Conservation (phyloP, 352 stramenopile genomes). For the Aphanomyces stellatus region DNA sequence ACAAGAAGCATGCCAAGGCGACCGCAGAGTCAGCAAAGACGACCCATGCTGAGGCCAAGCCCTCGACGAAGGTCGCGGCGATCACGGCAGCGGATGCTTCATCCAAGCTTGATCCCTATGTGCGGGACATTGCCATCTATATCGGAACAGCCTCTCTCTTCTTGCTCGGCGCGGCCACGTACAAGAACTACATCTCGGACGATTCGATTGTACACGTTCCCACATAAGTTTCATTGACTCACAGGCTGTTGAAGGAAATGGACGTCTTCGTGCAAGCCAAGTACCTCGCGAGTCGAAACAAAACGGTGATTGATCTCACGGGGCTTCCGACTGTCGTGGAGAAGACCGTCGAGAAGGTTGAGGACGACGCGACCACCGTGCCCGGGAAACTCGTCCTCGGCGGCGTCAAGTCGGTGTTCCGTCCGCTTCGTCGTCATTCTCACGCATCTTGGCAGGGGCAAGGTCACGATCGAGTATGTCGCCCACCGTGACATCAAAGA, state of each 20-base stretch:
- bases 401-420: not conserved
- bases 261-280: slow-evolving; percentile 15
- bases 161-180: not conserved
- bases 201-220: not conserved
- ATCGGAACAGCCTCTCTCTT: not conserved
- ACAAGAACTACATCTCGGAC: slow-evolving; percentile 16
- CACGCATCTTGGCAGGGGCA: not conserved
- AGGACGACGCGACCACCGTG: not conserved
- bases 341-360: not conserved
- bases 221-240: not conserved
- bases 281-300: slow-evolving; percentile 15
- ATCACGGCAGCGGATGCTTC: not conserved
- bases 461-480: slow-evolving; percentile 1
- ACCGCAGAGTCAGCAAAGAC: not conserved
- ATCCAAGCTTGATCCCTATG: slow-evolving; percentile 3
- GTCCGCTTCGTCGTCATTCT: too few relatives aligned
- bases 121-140: slow-evolving; percentile 18
- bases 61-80: not conserved
- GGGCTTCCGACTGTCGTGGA: slow-evolving; percentile 11
- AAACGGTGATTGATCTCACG: slow-evolving; percentile 17
- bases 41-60: not conserved
- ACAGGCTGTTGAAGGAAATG: not conserved
- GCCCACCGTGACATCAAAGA: not conserved
- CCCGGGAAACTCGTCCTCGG: slow-evolving; percentile 4
- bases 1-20: not conserved